Percentiles rank a stretch among this genome's conserved stretches.
phyloP scores from a whole-genome alignment of 2,329 filamentous ascomycete genomes.

The Penicillium rolfsii region DNA sequence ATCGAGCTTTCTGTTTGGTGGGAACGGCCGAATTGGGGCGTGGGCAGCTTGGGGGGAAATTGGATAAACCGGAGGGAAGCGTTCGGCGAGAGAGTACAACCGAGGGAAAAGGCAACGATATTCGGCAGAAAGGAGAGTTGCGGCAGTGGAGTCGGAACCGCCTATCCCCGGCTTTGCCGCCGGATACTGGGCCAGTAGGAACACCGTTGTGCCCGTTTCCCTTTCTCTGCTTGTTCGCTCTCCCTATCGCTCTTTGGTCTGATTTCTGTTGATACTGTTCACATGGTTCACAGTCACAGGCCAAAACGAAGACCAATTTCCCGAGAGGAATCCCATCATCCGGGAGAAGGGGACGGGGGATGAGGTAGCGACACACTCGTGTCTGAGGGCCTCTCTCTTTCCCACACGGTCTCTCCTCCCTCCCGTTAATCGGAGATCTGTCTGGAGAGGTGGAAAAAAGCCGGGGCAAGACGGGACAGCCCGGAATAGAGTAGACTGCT shows the following conservation, averaged over 20 bases:
- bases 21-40: constrained; percentile 13
- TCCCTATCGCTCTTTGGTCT: background rate
- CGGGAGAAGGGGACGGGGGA: background rate
- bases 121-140: constrained; percentile 41
- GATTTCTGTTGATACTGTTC: background rate
- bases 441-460: constrained; percentile 10
- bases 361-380: too few relatives aligned
- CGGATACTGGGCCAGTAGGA: background rate
- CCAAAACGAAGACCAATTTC: background rate
- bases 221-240: background rate
- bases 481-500: constrained; percentile 24
- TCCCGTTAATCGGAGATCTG: too few relatives aligned
- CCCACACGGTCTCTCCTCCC: too few relatives aligned
- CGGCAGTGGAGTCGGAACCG: constrained; percentile 32
- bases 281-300: background rate
- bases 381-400: too few relatives aligned
- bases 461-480: constrained; percentile 26
- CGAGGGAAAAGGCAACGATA: constrained; percentile 34
- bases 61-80: constrained; percentile 1
- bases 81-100: constrained; percentile 26
- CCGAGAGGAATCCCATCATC: background rate
- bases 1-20: constrained; percentile 28
- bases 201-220: background rate
- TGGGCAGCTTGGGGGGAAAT: constrained; percentile 1
- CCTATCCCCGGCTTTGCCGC: constrained; percentile 6